phyloP scores from a whole-genome alignment of 2,329 filamentous ascomycete species.

The Cryphonectria parasitica region DNA sequence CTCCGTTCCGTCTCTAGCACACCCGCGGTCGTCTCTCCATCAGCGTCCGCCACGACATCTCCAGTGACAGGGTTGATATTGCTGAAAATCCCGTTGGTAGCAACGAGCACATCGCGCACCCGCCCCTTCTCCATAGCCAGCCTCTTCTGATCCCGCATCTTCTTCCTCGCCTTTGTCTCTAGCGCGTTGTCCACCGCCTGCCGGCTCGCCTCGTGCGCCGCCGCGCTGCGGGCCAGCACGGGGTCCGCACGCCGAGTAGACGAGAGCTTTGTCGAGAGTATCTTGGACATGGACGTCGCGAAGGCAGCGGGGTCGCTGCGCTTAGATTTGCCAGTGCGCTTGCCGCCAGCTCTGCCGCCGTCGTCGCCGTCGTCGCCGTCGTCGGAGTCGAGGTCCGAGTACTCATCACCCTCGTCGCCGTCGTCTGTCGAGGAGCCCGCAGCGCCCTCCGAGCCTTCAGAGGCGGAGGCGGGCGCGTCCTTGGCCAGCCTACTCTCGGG shows the following conservation, averaged over 20 bases:
- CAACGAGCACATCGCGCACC: slow-evolving; percentile 80
- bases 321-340: slow-evolving; percentile 64
- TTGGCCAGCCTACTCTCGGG: slow-evolving; percentile 37
- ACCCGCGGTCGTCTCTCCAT: slow-evolving; percentile 54
- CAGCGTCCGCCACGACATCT: slow-evolving; percentile 41
- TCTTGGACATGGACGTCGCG: slow-evolving; percentile 90
- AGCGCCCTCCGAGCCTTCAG: slow-evolving; percentile 19
- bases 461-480: slow-evolving; percentile 34
- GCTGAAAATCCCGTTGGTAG: slow-evolving; percentile 44
- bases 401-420: slow-evolving; percentile 41
- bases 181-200: slow-evolving; percentile 76
- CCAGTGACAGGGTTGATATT: slow-evolving; percentile 54
- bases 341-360: slow-evolving; percentile 37
- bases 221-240: slow-evolving; percentile 82
- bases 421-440: slow-evolving; percentile 30
- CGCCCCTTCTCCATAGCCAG: slow-evolving; percentile 82
- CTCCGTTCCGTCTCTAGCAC: slow-evolving; percentile 75
- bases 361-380: slow-evolving; percentile 40
- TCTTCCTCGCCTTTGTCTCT: slow-evolving; percentile 78
- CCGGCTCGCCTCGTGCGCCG: slow-evolving; percentile 72
- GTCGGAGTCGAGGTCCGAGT: slow-evolving; percentile 45
- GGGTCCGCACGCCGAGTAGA: slow-evolving; percentile 82
- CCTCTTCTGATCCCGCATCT: slow-evolving; percentile 80
- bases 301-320: slow-evolving; percentile 92
- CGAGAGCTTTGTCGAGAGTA: slow-evolving; percentile 86